A percentile compares a stretch with the other conserved stretches of the same genome.
These are phyloP conservation scores for Obelidium mucronatum DNA, from an alignment of 192 early-diverging fungal genomes.

Conservation along the genomic window DNA sequence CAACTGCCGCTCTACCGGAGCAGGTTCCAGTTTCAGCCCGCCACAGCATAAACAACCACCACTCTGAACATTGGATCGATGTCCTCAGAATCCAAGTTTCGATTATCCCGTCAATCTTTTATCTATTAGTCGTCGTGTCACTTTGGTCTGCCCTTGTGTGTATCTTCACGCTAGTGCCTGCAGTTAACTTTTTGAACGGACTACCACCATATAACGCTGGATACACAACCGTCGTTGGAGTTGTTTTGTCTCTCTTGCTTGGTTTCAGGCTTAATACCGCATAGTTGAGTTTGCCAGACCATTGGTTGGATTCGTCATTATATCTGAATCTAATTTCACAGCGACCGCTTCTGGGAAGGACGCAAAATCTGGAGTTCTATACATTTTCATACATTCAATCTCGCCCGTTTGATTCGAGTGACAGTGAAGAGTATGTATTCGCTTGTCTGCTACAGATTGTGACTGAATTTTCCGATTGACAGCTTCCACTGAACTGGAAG, in stretches of 20 bases:
- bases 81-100: no score
- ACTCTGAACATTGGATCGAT: no score
- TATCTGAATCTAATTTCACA: not conserved
- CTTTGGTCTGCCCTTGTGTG: not conserved
- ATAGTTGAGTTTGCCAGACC: slow-evolving; percentile 9
- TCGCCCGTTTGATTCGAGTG: slow-evolving; percentile 5
- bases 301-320: not conserved
- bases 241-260: slow-evolving; percentile 35
- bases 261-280: slow-evolving; percentile 23
- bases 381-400: slow-evolving; percentile 4
- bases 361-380: slow-evolving; percentile 31
- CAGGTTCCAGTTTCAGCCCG: no score
- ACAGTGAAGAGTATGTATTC: no score
- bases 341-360: slow-evolving; percentile 40
- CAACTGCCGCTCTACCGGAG: no score
- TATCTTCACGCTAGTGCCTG: no score
- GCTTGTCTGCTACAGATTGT: no score
- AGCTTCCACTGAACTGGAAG: slow-evolving; percentile 21
- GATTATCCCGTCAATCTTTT: no score
- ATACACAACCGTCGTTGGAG: slow-evolving; percentile 48
- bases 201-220: slow-evolving; percentile 33
- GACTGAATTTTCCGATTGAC: no score
- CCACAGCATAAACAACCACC: no score
- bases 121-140: not conserved
- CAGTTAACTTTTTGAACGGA: not conserved